A percentile compares a stretch with the other conserved stretches of the same genome.
Evolutionary conservation across 345 rosid species (phyloP).

Genomic region (Atalantia buxifolia): DNA sequence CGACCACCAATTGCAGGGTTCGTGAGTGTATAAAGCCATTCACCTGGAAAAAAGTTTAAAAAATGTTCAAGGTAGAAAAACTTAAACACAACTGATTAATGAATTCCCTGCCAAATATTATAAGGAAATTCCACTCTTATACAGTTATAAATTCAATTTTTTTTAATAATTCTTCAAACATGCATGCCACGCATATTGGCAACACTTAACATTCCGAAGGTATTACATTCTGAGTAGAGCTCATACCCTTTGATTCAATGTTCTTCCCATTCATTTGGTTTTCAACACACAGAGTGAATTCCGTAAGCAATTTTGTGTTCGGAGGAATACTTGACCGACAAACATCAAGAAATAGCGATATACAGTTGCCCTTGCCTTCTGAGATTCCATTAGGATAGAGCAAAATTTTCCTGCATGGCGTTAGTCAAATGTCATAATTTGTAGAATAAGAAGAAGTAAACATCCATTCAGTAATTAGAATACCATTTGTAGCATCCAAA

Average conservation of each 20-base stretch:
- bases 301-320: neutral
- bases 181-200: too few relatives aligned
- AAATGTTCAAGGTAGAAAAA: neutral
- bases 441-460: neutral
- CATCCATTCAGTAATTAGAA: neutral
- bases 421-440: neutral
- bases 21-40: neutral
- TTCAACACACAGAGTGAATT: neutral
- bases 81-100: fast-evolving
- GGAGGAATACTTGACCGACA: neutral
- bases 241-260: neutral
- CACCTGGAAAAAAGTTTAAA: neutral
- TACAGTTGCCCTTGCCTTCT: neutral
- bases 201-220: too few relatives aligned
- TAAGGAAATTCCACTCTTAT: too few relatives aligned
- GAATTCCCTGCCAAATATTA: too few relatives aligned
- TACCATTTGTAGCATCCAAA: neutral
- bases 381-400: neutral
- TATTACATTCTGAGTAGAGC: neutral
- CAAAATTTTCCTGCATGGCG: neutral
- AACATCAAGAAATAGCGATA: neutral
- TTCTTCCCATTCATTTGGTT: neutral
- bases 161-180: too few relatives aligned
- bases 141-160: too few relatives aligned
- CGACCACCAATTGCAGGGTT: neutral